A percentile compares a stretch with the other conserved stretches of the same genome.
phyloP scores from a whole-genome alignment of 768 basidiomycete species.

The Lyophyllum decastes region DNA sequence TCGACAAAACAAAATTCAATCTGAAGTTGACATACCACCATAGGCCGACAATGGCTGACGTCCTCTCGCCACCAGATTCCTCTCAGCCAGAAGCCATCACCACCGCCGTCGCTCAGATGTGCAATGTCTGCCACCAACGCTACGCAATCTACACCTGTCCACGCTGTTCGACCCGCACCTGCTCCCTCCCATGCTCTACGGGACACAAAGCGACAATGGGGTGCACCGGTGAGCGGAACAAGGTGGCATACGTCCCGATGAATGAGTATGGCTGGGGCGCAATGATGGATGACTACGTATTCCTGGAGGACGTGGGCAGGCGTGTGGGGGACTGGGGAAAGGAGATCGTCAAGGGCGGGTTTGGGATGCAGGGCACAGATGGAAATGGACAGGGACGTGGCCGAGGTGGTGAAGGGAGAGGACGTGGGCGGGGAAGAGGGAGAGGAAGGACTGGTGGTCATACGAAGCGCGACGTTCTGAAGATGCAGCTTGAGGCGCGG shows the following conservation, averaged over 20 bases:
- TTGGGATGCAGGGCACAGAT: constrained; percentile 32
- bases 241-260: constrained; percentile 74
- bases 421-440: constrained; percentile 27
- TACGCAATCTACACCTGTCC: constrained; percentile 78
- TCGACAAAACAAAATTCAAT: neutral
- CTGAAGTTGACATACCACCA: neutral
- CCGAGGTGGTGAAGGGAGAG: constrained; percentile 24
- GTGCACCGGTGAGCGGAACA: constrained; percentile 76
- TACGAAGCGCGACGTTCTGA: constrained; percentile 69
- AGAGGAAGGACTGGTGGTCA: constrained; percentile 28
- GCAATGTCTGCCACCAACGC: constrained; percentile 49
- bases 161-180: constrained; percentile 68
- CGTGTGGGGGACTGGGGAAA: constrained; percentile 73
- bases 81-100: constrained; percentile 15
- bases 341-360: constrained; percentile 67
- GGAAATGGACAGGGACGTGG: constrained; percentile 22
- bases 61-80: neutral
- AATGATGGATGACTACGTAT: constrained; percentile 89
- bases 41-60: constrained; percentile 8
- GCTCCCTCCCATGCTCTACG: constrained; percentile 69
- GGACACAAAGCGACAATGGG: constrained; percentile 63
- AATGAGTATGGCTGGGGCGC: constrained; percentile 82
- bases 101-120: constrained; percentile 28
- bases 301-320: constrained; percentile 80
- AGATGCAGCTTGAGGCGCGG: constrained; percentile 62